These are phyloP conservation scores for Kwoniella sp. DNA, from an alignment of 768 basidiomycete species.

Conservation along the genomic window DNA sequence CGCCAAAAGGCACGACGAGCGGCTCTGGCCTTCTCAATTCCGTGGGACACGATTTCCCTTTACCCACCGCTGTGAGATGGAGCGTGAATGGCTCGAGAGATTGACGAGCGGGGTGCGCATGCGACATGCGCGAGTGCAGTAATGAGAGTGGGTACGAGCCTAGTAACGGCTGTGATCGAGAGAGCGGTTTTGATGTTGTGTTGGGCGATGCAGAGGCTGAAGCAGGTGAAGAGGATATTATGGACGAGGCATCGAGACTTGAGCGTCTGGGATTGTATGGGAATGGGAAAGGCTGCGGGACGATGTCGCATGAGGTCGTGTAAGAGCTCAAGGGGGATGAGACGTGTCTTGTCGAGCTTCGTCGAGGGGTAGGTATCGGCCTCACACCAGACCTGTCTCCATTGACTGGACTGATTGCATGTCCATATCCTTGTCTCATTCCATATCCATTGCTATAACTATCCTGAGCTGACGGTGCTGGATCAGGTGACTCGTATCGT, in stretches of 20 bases:
- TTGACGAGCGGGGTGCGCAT: conserved; percentile 47
- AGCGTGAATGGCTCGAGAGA: conserved; percentile 39
- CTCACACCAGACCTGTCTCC: neutral
- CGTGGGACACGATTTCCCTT: conserved; percentile 33
- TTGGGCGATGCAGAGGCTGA: neutral
- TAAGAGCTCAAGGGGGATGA: conserved; percentile 10
- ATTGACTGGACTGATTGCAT: too few relatives aligned
- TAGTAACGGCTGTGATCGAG: conserved; percentile 50
- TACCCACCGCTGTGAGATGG: conserved; percentile 34
- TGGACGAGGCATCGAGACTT: too few relatives aligned
- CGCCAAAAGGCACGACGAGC: conserved; percentile 43
- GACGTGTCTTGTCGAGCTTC: neutral
- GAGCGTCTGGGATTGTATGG: too few relatives aligned
- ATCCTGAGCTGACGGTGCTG: too few relatives aligned
- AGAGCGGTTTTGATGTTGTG: conserved; percentile 35
- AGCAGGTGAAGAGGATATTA: too few relatives aligned
- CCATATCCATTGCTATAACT: too few relatives aligned
- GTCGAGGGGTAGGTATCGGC: conserved; percentile 1
- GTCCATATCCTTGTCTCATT: neutral
- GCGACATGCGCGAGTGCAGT: conserved; percentile 54
- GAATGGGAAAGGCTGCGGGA: neutral
- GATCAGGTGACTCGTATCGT: too few relatives aligned
- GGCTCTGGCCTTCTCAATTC: conserved; percentile 40
- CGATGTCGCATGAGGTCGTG: conserved; percentile 1
- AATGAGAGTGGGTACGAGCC: conserved; percentile 55